phyloP scores from a whole-genome alignment of 2,329 filamentous ascomycete genomes.

The Podosphaera fusca region DNA sequence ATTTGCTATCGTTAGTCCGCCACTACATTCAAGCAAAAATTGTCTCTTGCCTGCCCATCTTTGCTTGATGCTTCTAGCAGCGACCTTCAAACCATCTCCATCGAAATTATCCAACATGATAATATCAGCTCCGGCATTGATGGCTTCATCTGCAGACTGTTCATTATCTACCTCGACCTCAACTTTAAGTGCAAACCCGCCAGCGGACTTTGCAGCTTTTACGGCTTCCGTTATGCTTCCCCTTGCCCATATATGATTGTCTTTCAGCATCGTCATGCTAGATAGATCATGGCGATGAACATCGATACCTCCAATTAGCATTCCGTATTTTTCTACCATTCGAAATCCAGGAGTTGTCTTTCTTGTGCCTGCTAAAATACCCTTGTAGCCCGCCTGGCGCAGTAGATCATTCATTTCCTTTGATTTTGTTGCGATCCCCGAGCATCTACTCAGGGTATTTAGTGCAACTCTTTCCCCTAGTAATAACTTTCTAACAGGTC shows the following conservation, averaged over 20 bases:
- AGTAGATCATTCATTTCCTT: constrained; percentile 30
- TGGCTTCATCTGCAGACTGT: constrained; percentile 74
- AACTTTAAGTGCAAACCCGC: constrained; percentile 78
- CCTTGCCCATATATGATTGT: constrained; percentile 91
- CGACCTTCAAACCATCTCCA: constrained; percentile 50
- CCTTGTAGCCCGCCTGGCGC: constrained; percentile 47
- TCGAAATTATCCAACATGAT: constrained; percentile 97
- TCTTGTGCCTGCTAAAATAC: constrained; percentile 75
- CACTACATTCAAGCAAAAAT: constrained; percentile 79
- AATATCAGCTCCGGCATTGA: constrained; percentile 74
- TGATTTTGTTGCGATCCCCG: constrained; percentile 60
- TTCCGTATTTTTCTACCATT: constrained; percentile 92
- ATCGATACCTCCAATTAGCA: constrained; percentile 83
- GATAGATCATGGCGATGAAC: constrained; percentile 76
- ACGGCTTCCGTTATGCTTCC: constrained; percentile 75
- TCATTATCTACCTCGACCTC: constrained; percentile 89
- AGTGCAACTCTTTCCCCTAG: constrained; percentile 86
- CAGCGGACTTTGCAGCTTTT: constrained; percentile 56
- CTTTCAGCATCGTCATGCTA: constrained; percentile 96
- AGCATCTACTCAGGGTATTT: constrained; percentile 76
- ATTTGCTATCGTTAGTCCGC: constrained; percentile 68
- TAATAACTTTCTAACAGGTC: constrained; percentile 53
- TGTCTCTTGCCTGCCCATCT: constrained; percentile 52
- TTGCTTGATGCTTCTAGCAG: constrained; percentile 53
- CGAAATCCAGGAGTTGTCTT: constrained; percentile 95